Conservation (phyloP, 192 early-diverging fungal genomes). For the Linderina pennispora region DNA sequence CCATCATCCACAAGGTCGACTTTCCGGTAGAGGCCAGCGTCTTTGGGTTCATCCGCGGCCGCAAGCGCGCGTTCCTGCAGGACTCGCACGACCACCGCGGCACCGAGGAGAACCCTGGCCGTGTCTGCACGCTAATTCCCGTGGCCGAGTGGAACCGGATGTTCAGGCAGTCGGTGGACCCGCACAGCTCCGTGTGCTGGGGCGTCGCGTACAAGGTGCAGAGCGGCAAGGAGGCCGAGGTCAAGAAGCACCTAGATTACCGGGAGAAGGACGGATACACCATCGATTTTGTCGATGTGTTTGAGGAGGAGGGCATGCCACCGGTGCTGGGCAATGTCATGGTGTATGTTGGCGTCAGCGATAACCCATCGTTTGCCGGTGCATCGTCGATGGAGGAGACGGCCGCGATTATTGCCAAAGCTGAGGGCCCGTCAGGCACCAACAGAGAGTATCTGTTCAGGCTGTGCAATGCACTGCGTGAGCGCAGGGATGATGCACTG, state of each 20-base stretch:
- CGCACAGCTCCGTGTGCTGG: constrained; percentile 59
- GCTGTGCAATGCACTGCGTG: constrained; percentile 54
- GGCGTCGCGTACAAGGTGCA: constrained; percentile 80
- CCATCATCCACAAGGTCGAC: constrained; percentile 65
- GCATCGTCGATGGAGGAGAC: constrained; percentile 55
- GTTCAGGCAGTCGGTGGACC: constrained; percentile 8
- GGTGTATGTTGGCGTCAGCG: constrained; percentile 72
- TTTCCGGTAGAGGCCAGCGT: constrained; percentile 50
- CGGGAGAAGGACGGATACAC: constrained; percentile 90
- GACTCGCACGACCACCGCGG: constrained; percentile 84
- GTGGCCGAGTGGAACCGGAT: constrained; percentile 57
- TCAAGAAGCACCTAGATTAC: constrained; percentile 72
- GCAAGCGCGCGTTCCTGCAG: constrained; percentile 27
- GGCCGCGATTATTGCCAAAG: constrained; percentile 57
- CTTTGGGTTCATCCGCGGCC: constrained; percentile 15
- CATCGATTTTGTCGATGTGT: constrained; percentile 58
- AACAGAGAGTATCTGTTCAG: constrained; percentile 68
- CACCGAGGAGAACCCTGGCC: constrained; percentile 65
- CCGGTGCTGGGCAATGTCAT: constrained; percentile 55
- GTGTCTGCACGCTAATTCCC: constrained; percentile 81
- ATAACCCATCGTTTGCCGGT: constrained; percentile 76
- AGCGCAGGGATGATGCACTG: constrained; percentile 39
- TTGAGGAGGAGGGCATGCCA: constrained; percentile 19
- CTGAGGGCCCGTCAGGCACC: constrained; percentile 61
- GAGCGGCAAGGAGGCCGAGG: constrained; percentile 54